Conservation (phyloP, 495 filamentous ascomycete species). For the Lindgomyces ingoldianus region DNA sequence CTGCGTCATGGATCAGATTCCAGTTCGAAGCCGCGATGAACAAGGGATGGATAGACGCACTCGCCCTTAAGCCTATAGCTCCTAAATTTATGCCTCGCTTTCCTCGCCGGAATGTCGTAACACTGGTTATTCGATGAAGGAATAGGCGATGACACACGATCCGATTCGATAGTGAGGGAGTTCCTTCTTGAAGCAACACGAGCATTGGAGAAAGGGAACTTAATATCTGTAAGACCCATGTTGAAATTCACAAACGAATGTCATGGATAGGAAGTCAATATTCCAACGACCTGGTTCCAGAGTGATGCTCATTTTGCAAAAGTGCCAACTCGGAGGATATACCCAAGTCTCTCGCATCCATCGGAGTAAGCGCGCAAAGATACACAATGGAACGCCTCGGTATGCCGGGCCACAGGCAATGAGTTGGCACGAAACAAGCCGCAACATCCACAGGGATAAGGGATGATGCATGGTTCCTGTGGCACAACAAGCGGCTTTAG, state of each 20-base stretch:
- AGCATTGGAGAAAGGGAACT: neutral
- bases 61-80: constrained; percentile 44
- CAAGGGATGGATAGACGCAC: constrained; percentile 39
- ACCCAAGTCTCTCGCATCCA: neutral
- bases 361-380: neutral
- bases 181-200: too few species aligned
- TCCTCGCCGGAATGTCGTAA: too few species aligned
- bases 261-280: neutral
- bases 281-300: neutral
- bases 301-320: neutral
- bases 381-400: neutral
- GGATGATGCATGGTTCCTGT: neutral
- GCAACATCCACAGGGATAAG: neutral
- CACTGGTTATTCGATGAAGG: too few species aligned
- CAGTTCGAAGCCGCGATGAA: neutral
- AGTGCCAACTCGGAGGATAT: neutral
- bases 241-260: neutral
- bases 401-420: neutral
- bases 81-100: constrained; percentile 35
- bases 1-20: neutral
- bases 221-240: neutral
- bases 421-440: neutral
- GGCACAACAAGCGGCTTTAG: neutral
- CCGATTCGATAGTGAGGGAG: neutral
- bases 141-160: neutral